Conservation (phyloP, 202 grass and related monocot species). For the Tripidium arundinaceum region DNA sequence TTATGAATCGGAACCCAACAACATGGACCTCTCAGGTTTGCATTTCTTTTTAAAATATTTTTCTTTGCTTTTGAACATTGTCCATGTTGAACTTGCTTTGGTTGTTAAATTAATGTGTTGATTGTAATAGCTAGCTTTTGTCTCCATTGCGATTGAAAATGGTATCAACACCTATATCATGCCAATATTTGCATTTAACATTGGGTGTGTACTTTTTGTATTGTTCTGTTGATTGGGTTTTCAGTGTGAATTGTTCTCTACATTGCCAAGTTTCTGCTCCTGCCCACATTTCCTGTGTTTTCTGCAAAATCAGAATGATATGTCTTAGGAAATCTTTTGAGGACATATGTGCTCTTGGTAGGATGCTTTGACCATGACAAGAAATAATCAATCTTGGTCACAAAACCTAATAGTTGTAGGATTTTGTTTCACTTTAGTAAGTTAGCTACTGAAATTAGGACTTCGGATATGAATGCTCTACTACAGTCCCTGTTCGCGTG, state of each 20-base stretch:
- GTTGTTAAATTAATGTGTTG: neutral
- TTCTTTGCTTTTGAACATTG: neutral
- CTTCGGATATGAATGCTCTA: neutral
- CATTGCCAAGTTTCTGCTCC: neutral
- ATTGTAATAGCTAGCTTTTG: neutral
- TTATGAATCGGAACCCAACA: slow-evolving; percentile 67
- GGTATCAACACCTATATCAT: neutral
- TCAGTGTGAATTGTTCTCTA: neutral
- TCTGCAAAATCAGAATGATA: slow-evolving; percentile 1
- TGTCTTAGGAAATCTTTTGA: neutral
- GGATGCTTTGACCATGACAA: neutral
- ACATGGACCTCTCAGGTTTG: slow-evolving; percentile 38
- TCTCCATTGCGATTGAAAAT: neutral
- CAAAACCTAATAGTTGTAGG: neutral
- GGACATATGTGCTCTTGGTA: neutral
- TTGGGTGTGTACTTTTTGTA: neutral
- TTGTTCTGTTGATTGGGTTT: slow-evolving; percentile 8
- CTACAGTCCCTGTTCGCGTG: neutral
- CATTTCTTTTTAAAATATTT: neutral
- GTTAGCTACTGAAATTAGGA: neutral
- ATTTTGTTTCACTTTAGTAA: neutral
- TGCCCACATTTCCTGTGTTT: neutral
- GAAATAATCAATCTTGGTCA: neutral
- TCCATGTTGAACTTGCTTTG: neutral
- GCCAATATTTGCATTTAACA: neutral